These are phyloP conservation scores for Hyaloraphidium curvatum DNA, from an alignment of 192 early-diverging fungal species.

Conservation along the genomic window DNA sequence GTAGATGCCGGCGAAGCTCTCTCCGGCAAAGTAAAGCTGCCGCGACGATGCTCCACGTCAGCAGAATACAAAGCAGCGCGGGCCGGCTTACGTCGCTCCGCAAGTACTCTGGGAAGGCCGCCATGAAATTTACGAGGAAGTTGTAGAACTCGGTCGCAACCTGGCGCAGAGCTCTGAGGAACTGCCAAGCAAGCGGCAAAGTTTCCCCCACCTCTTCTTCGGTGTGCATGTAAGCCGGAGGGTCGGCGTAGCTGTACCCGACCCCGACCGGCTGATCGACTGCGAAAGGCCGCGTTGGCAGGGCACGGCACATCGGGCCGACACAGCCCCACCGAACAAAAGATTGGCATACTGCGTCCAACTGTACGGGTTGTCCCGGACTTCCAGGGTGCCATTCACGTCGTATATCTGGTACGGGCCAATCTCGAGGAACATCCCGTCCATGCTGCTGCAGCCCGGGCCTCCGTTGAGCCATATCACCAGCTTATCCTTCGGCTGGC, in stretches of 20 bases:
- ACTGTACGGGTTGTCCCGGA: slow-evolving; percentile 21
- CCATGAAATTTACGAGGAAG: slow-evolving; percentile 27
- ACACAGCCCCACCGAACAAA: slow-evolving; percentile 23
- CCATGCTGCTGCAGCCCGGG: slow-evolving; percentile 25
- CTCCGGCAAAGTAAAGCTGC: slow-evolving; percentile 39
- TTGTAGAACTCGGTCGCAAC: no score
- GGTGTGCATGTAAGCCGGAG: no score
- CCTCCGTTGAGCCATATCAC: slow-evolving; percentile 47
- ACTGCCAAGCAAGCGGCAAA: no score
- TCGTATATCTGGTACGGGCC: slow-evolving; percentile 21
- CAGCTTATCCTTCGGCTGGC: slow-evolving; percentile 14
- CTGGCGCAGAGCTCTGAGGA: no score
- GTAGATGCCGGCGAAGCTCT: slow-evolving; percentile 41
- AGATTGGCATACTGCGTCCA: slow-evolving; percentile 42
- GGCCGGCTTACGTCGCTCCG: slow-evolving; percentile 17
- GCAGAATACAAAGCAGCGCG: not conserved
- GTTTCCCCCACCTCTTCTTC: no score
- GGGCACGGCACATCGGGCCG: not conserved
- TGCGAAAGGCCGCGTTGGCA: slow-evolving; percentile 5
- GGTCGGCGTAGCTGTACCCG: slow-evolving; percentile 32
- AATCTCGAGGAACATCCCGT: slow-evolving; percentile 41
- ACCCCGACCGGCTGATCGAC: slow-evolving; percentile 46
- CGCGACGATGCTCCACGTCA: not conserved
- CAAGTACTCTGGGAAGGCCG: slow-evolving; percentile 24
- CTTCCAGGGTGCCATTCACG: slow-evolving; percentile 17